Evolutionary conservation across 2,329 filamentous ascomycete genomes (phyloP).

Genomic region (Pseudogymnoascus sp.): DNA sequence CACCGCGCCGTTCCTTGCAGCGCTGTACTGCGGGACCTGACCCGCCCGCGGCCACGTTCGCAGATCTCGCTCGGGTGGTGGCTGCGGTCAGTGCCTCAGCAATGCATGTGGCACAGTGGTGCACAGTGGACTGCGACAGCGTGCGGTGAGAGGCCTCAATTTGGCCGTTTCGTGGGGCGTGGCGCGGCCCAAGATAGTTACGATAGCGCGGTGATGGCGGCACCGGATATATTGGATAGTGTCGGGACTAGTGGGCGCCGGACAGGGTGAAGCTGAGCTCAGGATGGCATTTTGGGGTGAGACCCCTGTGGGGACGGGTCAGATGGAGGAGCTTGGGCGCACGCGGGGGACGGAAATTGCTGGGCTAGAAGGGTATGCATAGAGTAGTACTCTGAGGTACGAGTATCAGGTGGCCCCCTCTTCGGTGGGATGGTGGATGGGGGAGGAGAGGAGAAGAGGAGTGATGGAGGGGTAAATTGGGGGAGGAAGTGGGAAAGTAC

Average conservation of each 20-base stretch:
- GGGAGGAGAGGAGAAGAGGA: background rate
- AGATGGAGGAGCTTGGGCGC: constrained; percentile 2
- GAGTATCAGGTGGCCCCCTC: background rate
- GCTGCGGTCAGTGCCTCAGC: background rate
- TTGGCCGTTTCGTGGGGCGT: background rate
- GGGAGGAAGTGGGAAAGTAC: background rate
- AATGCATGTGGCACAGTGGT: background rate
- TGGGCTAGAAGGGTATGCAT: background rate
- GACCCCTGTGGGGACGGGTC: background rate
- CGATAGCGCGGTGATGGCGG: background rate
- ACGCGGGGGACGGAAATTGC: constrained; percentile 6
- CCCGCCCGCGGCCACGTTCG: constrained; percentile 5
- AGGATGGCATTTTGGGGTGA: constrained; percentile 4
- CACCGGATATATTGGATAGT: constrained; percentile 4
- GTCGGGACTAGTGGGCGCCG: background rate
- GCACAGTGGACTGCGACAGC: background rate
- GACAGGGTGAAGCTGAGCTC: constrained; percentile 4
- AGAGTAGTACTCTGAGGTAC: background rate
- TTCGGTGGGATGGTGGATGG: background rate
- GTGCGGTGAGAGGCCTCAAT: background rate
- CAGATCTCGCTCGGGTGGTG: background rate
- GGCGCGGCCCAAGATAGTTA: constrained; percentile 2
- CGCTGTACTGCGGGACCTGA: background rate
- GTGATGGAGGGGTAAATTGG: background rate
- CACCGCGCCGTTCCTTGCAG: constrained; percentile 5